phyloP scores from a whole-genome alignment of 2,329 filamentous ascomycete species.

The Bertia moriformis region DNA sequence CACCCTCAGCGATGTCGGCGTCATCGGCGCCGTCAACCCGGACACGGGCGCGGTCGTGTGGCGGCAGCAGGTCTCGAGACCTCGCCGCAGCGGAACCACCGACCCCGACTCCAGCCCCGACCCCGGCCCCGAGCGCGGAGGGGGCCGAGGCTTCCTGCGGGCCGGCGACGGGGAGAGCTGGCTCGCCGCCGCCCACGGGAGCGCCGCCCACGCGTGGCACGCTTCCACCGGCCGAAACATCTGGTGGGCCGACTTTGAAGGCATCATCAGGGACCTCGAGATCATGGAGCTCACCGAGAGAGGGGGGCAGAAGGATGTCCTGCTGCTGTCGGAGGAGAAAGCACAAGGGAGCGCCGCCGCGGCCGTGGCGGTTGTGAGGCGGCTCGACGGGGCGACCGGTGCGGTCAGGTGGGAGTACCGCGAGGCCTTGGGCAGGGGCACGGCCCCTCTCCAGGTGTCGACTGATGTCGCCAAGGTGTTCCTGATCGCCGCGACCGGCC shows the following conservation, averaged over 20 bases:
- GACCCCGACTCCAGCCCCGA: conserved; percentile 8
- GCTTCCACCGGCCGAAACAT: conserved; percentile 64
- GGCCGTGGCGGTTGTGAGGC: conserved; percentile 49
- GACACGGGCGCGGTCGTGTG: conserved; percentile 72
- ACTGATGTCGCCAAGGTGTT: conserved; percentile 58
- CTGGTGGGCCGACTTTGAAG: conserved; percentile 55
- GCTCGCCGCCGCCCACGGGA: conserved; percentile 59
- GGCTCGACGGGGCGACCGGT: conserved; percentile 61
- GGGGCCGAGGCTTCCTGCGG: conserved; percentile 43
- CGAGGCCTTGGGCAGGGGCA: conserved; percentile 51
- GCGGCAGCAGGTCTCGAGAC: conserved; percentile 59
- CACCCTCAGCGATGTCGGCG: conserved; percentile 69
- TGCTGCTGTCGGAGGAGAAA: conserved; percentile 52
- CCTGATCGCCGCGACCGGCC: conserved; percentile 63
- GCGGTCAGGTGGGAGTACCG: conserved; percentile 65
- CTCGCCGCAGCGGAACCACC: conserved; percentile 28
- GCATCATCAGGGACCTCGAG: conserved; percentile 55
- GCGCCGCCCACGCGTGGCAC: conserved; percentile 66
- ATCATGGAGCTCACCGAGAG: conserved; percentile 59
- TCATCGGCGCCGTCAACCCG: conserved; percentile 80
- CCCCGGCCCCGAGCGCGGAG: conserved; percentile 11
- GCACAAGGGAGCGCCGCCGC: no score
- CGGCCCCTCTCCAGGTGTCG: conserved; percentile 63
- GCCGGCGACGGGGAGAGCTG: conserved; percentile 69
- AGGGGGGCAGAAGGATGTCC: conserved; percentile 49